Evolutionary conservation across 768 basidiomycete genomes (phyloP), one percentile per base, ranked within the genome.

Genomic region (Rhizopogon vesiculosus): DNA sequence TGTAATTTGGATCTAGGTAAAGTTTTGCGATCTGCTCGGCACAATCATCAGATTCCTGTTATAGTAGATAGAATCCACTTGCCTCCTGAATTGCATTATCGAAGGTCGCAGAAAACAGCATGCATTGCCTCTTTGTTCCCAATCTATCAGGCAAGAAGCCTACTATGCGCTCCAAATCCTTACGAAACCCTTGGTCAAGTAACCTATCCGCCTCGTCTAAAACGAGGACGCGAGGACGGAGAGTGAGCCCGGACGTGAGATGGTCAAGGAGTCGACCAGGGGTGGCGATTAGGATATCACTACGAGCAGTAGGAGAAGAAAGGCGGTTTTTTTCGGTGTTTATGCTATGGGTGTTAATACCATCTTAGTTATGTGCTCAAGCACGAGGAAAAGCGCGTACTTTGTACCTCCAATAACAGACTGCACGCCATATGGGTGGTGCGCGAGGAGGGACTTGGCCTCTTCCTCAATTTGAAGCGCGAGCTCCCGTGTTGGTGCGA

Each of bases 221-320:
- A 2, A 89, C 79, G 60, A 87, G 58, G 12, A 49, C 48, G 12
- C 35, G 38, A 16, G 48, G 48, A 16, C 35, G 15, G 38, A 49
- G 48, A 22, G 35, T 25, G 15, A 49, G 48, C 9, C 48, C 48
- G 8, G 48, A 49, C 7, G 75, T 73, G 42, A 90, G 69, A 63
- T 87, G 84, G 67, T 90, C 89, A 57, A 83, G 73, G 54, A 91
- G 74, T n/a, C 89, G 78, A 49, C 89, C 89, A 3, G 89, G 89
- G 3, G 89, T 90, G 9, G 86, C 86, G 38, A 89, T 79, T 40
- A 91, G 75, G 42, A 91, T 77, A 59, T 87, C 74, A 29, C 72
- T 72, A 25, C 69, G 72, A 5, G 55, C 55, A 2, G 59, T 57
- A 10, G 60, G 63, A 38, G 48, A 49, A 5, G 22, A 9, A 7